Percentiles rank a stretch among this genome's conserved stretches.
These are phyloP conservation scores for Choiromyces venosus DNA, from an alignment of 495 filamentous ascomycete species.

Conservation along the genomic window DNA sequence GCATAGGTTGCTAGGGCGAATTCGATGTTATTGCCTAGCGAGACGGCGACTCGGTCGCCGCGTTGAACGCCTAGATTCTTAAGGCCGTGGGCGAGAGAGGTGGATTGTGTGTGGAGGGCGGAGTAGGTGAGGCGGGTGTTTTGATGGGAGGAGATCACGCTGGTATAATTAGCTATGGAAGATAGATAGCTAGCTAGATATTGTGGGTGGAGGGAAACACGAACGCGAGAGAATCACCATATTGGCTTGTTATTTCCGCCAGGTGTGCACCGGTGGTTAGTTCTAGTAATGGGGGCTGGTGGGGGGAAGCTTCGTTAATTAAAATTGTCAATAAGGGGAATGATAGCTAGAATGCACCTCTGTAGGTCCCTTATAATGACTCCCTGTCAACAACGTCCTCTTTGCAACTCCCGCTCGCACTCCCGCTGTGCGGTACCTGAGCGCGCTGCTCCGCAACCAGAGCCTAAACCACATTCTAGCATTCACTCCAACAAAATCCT, in stretches of 20 bases:
- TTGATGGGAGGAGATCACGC: constrained; percentile 63
- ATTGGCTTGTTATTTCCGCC: constrained; percentile 57
- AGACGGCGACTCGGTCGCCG: constrained; percentile 80
- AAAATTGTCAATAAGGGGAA: too few species aligned
- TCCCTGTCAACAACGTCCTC: constrained; percentile 47
- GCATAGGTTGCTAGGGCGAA: constrained; percentile 79
- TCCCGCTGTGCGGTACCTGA: too few species aligned
- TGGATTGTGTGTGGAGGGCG: constrained; percentile 67
- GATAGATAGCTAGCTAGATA: neutral
- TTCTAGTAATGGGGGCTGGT: constrained; percentile 65
- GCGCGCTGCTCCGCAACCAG: too few species aligned
- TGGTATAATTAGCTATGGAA: constrained; percentile 35
- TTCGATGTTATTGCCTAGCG: constrained; percentile 78
- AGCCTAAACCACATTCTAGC: neutral
- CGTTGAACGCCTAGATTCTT: constrained; percentile 68
- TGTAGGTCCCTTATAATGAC: constrained; percentile 48
- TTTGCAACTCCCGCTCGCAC: neutral
- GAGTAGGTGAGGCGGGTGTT: constrained; percentile 64
- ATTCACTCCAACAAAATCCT: neutral
- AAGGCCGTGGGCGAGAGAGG: constrained; percentile 68
- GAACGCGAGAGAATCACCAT: constrained; percentile 73
- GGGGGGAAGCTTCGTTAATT: neutral
- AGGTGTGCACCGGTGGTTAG: constrained; percentile 82
- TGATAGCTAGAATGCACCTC: constrained; percentile 44
- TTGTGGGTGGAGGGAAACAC: constrained; percentile 22